A percentile compares a stretch with the other conserved stretches of the same genome.
phyloP scores from a whole-genome alignment of 2,329 filamentous ascomycete genomes.

The Claviceps lovelessii region DNA sequence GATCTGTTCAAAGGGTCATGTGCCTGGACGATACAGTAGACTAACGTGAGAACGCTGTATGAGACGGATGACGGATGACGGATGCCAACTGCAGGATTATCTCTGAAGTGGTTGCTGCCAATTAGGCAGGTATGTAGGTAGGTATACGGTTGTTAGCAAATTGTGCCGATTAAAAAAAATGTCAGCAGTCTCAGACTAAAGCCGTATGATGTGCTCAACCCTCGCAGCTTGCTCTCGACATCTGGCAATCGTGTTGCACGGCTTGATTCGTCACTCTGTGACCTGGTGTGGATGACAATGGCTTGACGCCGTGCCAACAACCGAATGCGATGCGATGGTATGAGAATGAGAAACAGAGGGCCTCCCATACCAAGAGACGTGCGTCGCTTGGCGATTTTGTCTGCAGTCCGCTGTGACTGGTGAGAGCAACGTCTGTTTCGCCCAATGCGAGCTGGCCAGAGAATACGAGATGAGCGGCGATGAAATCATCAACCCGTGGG shows the following conservation, averaged over 20 bases:
- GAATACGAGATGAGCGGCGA: slow-evolving; percentile 6
- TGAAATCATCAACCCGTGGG: not conserved
- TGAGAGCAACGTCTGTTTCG: not conserved
- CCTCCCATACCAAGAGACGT: not conserved
- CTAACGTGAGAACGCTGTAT: not conserved
- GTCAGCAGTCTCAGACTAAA: not conserved
- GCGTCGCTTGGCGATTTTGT: not conserved
- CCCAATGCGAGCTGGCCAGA: not conserved
- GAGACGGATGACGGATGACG: not conserved
- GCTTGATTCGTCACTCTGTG: not conserved
- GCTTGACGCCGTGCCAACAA: not conserved
- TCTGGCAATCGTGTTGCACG: not conserved
- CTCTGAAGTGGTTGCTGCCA: not conserved
- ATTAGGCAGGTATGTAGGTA: not conserved
- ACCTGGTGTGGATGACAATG: slow-evolving; percentile 2
- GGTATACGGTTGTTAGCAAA: not conserved
- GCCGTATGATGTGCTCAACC: not conserved
- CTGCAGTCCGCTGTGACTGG: slow-evolving; percentile 1
- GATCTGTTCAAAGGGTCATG: not conserved
- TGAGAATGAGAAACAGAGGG: not conserved
- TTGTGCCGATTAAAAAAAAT: not conserved
- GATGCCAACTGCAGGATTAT: not conserved
- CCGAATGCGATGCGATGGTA: not conserved
- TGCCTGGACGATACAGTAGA: not conserved
- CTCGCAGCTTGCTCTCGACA: not conserved